These are phyloP conservation scores for Brassica balearica DNA, from an alignment of 441 rosid genomes.

Conservation along the genomic window DNA sequence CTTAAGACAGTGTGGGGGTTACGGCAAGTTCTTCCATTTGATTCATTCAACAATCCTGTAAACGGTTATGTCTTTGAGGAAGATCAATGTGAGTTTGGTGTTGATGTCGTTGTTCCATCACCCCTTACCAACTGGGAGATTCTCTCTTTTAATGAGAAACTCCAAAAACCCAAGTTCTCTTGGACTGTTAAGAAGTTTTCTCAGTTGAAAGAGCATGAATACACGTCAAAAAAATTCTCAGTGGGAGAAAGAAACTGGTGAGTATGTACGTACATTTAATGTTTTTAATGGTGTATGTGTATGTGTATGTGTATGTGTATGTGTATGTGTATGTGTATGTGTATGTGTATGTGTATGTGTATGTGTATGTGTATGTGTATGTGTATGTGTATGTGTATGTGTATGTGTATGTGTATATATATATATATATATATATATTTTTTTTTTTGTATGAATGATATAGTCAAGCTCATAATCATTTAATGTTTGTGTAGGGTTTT, in stretches of 20 bases:
- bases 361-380: too few species aligned
- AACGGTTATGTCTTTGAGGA: slow-evolving; percentile 21
- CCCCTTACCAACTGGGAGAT: slow-evolving; percentile 22
- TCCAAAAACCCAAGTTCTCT: neutral
- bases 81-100: slow-evolving; percentile 37
- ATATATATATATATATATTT: too few species aligned
- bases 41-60: slow-evolving; percentile 12
- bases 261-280: neutral
- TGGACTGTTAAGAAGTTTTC: slow-evolving; percentile 27
- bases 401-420: too few species aligned
- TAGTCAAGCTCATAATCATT: neutral
- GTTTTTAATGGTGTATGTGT: neutral
- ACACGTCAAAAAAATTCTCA: neutral
- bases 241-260: slow-evolving; percentile 13
- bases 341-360: too few species aligned
- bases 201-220: neutral
- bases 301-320: too few species aligned
- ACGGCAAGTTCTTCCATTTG: neutral
- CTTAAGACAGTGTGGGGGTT: slow-evolving; percentile 11
- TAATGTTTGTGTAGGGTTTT: slow-evolving; percentile 17
- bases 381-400: too few species aligned
- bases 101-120: slow-evolving; percentile 27
- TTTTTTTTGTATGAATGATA: neutral
- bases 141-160: slow-evolving; percentile 15
- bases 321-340: too few species aligned